A percentile compares a stretch with the other conserved stretches of the same genome.
phyloP scores from a whole-genome alignment of 257 asterid species.

The Solanum paucissectum region DNA sequence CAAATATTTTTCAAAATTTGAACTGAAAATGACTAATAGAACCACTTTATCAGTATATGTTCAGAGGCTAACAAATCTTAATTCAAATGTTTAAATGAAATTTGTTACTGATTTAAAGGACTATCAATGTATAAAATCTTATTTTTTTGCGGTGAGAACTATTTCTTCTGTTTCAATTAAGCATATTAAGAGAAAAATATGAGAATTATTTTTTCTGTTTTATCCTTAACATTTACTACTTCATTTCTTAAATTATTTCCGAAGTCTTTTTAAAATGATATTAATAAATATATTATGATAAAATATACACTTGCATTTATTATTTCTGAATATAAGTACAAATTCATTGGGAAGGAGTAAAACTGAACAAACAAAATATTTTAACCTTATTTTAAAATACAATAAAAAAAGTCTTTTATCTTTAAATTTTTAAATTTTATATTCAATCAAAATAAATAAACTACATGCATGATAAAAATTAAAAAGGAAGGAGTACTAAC shows the following conservation, averaged over 20 bases:
- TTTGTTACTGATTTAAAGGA: no score
- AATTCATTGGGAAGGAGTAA: background rate
- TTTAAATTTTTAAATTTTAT: background rate
- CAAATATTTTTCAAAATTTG: no score
- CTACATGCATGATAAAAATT: background rate
- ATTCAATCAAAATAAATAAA: background rate
- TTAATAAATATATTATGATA: background rate
- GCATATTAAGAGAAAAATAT: background rate
- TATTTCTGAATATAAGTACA: background rate
- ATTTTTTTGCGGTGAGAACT: no score
- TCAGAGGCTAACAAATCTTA: no score
- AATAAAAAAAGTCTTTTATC: no score
- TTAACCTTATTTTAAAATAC: background rate
- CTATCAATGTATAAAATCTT: background rate
- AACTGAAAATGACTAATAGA: no score
- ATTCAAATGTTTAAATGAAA: no score
- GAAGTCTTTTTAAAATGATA: background rate
- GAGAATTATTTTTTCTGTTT: no score
- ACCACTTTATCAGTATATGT: no score
- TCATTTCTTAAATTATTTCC: background rate
- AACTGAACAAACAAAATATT: no score
- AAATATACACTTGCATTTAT: background rate
- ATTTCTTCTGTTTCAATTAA: background rate
- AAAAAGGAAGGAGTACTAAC: background rate
- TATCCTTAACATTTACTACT: background rate